Evolutionary conservation across 2,329 filamentous ascomycete species (phyloP), one percentile per base, ranked within the genome.

Genomic region (Lasiodiplodia sp.): DNA sequence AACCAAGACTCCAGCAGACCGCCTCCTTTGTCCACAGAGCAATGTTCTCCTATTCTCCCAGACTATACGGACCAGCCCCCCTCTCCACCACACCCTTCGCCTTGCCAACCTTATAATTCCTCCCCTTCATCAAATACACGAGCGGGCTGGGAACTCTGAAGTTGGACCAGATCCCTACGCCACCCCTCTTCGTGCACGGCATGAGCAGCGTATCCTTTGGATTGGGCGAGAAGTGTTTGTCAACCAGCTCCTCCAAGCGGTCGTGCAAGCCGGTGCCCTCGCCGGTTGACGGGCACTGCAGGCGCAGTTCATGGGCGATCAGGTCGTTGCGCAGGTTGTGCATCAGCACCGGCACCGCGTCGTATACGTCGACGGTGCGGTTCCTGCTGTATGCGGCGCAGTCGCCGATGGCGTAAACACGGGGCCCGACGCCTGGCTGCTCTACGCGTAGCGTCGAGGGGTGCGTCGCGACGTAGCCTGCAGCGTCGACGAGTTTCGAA

Each of bases 331-430:
- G 64, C 25, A 80, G 69, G 64, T 80, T 80, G 18, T 72, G 71
- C 71, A 76, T 72, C 3, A 81, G 71, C 16, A 78, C 71, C 2
- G 79, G 79, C 1, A 81, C 72, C 2, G 75, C 76, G 31, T 73
- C 73, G 69, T 78, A 78, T 34, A 80, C 76, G 68, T 79, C 76
- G 40, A 75, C 71, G 18, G 79, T 70, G 53, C 74, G 74, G 40
- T 79, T 79, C 40, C 69, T 72, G 31, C 71, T 73, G 64, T 76
- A 78, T 7, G 71, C 70, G 4, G 77, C 77, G 38, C 72, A 76
- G 71, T 81, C 78, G 63, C 78, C 79, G 47, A 80, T 70, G 57
- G 75, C 76, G 70, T 79, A 81, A 65, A 80, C 73, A 16, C 77
- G 69, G 1, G 71, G 70, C 0, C 70, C 67, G 23, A 12, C 38